Base-by-base conservation (phyloP, 2,329 filamentous ascomycete species). In the Talaromyces sp. region DNA sequence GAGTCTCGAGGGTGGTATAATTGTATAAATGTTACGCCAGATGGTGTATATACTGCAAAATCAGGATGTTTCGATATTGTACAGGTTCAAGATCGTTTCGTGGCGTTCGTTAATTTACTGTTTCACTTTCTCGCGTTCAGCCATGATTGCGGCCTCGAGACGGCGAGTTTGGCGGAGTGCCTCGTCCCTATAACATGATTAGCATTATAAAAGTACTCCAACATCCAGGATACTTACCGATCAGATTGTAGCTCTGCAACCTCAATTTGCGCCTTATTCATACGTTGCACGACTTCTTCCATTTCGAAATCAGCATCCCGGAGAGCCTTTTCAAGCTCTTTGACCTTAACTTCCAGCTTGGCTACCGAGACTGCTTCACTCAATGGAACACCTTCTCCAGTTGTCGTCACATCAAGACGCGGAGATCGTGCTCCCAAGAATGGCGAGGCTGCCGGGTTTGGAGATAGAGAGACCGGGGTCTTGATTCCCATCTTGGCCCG, bases 231-330 rank as follows among this genome's bases (percentile, higher is more conserved):
- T 67, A 65, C 72, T 67, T 74, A 81, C 79, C 78, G 78, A 68
- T 81, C 80, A 67, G 77, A 76, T 77, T 93, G 91, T 65, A 96
- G 82, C 73, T 91, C 86, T 72, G 90, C 87, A 64, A 95, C 91
- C 78, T 93, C 90, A 71, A 93, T 91, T 79, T 95, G 91, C 10
- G 91, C 90, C 70, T 83, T 82, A 78, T 92, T 94, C 88, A 96
- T 94, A 68, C 90, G 85, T 66, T 88, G 83, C 8, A 96, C 90
- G 8, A 95, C 91, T 76, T 92, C 88, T 73, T 92, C 87, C 90
- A 95, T 94, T 78, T 94, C 91, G 59, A 82, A 81, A 72, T 95
- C 92, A 16, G 92, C 90, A 68, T 92, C 86, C 5, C 84, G 79
- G 13, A 96, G 82, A 16, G 93, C 90, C 71, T 87, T 88, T 81